Conservation (phyloP, 148 eudicot genomes). For the Pouteria glomerata region DNA sequence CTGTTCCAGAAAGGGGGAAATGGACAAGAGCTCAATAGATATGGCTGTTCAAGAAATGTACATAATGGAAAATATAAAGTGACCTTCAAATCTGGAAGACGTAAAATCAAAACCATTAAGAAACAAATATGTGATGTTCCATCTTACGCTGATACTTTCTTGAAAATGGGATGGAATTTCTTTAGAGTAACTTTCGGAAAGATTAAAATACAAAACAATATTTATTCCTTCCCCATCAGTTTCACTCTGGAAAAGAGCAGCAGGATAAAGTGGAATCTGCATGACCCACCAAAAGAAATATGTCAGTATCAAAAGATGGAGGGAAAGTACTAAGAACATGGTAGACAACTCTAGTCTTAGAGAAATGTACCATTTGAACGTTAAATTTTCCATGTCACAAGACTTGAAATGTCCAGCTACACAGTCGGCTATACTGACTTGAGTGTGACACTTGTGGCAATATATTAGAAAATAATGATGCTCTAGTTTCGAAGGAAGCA, state of each 20-base stretch:
- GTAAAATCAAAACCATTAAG: neutral
- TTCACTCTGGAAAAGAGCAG: slow-evolving; percentile 74
- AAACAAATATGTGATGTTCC: neutral
- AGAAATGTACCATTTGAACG: no score
- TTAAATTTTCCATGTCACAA: no score
- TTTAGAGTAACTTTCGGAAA: slow-evolving; percentile 62
- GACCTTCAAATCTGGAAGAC: neutral
- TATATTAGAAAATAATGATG: neutral
- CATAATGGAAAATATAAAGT: neutral
- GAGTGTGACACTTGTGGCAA: neutral
- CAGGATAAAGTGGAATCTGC: slow-evolving; percentile 87
- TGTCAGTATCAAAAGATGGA: neutral
- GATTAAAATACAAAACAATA: slow-evolving; percentile 79
- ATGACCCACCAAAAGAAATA: slow-evolving; percentile 7
- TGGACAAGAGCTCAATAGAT: neutral
- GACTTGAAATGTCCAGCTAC: no score
- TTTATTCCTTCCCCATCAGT: slow-evolving; percentile 91
- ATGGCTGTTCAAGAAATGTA: neutral
- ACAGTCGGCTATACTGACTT: neutral
- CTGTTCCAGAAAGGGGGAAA: slow-evolving; percentile 28
- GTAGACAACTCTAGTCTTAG: neutral
- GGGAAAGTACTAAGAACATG: neutral
- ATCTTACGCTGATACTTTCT: slow-evolving; percentile 73
- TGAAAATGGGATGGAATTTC: slow-evolving; percentile 69
- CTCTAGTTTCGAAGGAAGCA: neutral